These are phyloP conservation scores for Arthrobotrys sinensis DNA, from an alignment of 2,329 filamentous ascomycete genomes.

Conservation along the genomic window DNA sequence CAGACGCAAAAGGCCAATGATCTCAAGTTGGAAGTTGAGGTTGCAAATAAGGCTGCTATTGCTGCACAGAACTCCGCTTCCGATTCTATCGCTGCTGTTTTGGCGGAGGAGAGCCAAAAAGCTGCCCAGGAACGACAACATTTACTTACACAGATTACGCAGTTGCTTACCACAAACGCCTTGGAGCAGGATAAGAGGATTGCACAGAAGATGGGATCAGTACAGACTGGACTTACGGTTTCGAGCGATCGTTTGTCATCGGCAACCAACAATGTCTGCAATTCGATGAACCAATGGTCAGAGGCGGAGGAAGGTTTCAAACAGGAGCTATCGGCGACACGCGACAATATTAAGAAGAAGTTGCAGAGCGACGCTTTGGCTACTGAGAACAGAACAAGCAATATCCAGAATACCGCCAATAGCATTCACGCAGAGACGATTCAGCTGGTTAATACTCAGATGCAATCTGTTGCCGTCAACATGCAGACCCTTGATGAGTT, in stretches of 20 bases:
- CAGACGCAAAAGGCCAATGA: slow-evolving; percentile 83
- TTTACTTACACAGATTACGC: slow-evolving; percentile 82
- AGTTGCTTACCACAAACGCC: slow-evolving; percentile 81
- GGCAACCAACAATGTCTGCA: slow-evolving; percentile 77
- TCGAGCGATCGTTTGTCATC: slow-evolving; percentile 78
- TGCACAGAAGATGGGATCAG: slow-evolving; percentile 74
- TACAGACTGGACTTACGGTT: slow-evolving; percentile 77
- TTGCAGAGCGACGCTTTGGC: slow-evolving; percentile 68
- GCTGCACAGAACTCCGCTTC: slow-evolving; percentile 79
- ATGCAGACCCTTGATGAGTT: slow-evolving; percentile 93
- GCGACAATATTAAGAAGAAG: slow-evolving; percentile 83
- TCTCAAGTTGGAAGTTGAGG: slow-evolving; percentile 80
- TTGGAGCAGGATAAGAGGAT: slow-evolving; percentile 81
- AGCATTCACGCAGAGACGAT: slow-evolving; percentile 93
- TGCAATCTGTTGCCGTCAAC: slow-evolving; percentile 87
- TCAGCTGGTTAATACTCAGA: slow-evolving; percentile 89
- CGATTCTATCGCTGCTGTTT: slow-evolving; percentile 70
- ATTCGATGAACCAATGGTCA: slow-evolving; percentile 82
- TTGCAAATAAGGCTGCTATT: slow-evolving; percentile 78
- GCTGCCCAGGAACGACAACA: slow-evolving; percentile 81
- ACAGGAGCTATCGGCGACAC: slow-evolving; percentile 79
- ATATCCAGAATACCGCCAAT: slow-evolving; percentile 85
- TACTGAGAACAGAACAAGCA: slow-evolving; percentile 84
- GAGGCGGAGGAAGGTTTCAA: slow-evolving; percentile 78
- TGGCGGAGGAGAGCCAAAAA: slow-evolving; percentile 82